Conservation (phyloP, 257 asterid species). For the Solanum boliviense region DNA sequence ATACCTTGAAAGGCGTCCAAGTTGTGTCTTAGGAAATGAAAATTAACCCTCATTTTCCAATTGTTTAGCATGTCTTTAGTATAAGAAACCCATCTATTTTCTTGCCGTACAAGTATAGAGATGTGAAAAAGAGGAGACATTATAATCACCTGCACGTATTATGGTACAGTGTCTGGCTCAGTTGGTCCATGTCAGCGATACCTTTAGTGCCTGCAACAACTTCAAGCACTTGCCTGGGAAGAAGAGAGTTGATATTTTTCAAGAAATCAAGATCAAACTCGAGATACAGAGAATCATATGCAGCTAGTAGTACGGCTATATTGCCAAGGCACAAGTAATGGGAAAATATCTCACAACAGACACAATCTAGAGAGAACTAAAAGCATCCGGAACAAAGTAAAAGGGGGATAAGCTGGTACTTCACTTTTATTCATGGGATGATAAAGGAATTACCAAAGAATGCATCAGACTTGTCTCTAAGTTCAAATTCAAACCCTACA, state of each 20-base stretch:
- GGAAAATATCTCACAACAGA: background rate
- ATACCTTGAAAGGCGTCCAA: background rate
- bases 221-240: conserved; percentile 83
- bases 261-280: background rate
- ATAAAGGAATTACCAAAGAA: background rate
- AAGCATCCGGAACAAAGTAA: background rate
- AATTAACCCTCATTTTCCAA: background rate
- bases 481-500: background rate
- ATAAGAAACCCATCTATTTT: background rate
- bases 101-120: background rate
- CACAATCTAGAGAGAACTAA: background rate
- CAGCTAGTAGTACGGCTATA: background rate
- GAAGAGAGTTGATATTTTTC: background rate
- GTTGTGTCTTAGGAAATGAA: background rate
- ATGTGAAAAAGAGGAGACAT: background rate
- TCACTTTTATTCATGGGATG: background rate
- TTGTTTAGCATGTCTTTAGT: background rate
- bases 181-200: conserved; percentile 50
- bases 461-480: background rate
- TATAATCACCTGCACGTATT: conserved; percentile 71
- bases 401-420: background rate
- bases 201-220: conserved; percentile 92
- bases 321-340: background rate
- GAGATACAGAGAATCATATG: background rate
- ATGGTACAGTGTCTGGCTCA: conserved; percentile 69